Evolutionary conservation across 257 asterid genomes (phyloP), one percentile per base, ranked within the genome.

Genomic region (Solanum microdontum): DNA sequence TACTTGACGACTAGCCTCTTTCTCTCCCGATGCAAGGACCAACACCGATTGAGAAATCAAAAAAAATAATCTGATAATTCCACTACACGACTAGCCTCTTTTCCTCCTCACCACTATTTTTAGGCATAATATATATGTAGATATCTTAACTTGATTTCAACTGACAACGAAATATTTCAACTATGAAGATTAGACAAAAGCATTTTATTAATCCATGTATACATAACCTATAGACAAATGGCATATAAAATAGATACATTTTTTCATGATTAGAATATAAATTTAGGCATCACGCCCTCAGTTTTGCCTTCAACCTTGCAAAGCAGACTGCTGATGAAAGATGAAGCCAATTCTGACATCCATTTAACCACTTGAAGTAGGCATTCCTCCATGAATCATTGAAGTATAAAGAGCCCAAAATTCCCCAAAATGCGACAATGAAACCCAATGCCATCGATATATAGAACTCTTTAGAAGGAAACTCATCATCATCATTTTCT

Each of bases 381-480:
- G 84, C 26, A 24, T 17, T 79, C 26, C 91, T 85, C 92, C 91
- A 86, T 2, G 92, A 76, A n/a, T 39, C 83, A 11, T 75, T 90
- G 2, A 92, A 12, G 12, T 58, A 21, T 85, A 89, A 69, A 84
- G 87, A 72, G 19, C 86, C 91, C 28, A 82, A 45, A 40, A 84
- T 12, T 84, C 90, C 92, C 91, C 90, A 90, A 33, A 91, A 92
- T 43, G 91, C 91, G 69, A 88, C 7, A 48, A 89, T 39, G 43
- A 74, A 90, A 0, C 94, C 93, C 19, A 83, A 30, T 3, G n/a
- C 84, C 37, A 87, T 64, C 15, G 89, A 82, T 17, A 91, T 15
- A 40, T 40, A 72, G 1, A 89, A 48, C 24, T 82, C 91, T 73
- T 28, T 51, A 32, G 84, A 70, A 21, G 30, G 15, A 51, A 51